Evolutionary conservation across 805 yeast species (phyloP).

Genomic region (Hanseniaspora thailandica): DNA sequence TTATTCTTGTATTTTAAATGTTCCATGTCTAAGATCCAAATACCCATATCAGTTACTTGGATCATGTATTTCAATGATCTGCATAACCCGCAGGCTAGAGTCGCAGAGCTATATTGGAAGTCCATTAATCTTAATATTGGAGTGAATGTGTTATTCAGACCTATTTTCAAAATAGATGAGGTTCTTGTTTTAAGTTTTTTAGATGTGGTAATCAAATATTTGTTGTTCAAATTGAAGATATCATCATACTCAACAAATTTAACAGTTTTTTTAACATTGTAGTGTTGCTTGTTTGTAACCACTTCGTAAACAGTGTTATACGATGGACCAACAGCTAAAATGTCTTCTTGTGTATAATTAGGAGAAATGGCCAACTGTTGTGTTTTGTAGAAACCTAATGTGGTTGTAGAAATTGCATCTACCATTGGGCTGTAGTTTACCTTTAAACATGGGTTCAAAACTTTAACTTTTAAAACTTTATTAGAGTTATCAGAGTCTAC

Average conservation of each 20-base stretch:
- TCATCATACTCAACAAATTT: slow-evolving; percentile 61
- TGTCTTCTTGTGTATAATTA: slow-evolving; percentile 49
- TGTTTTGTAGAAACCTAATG: slow-evolving; percentile 39
- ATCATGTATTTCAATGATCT: slow-evolving; percentile 46
- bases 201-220: slow-evolving; percentile 58
- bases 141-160: slow-evolving; percentile 58
- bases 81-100: slow-evolving; percentile 56
- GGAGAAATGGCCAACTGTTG: slow-evolving; percentile 60
- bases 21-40: slow-evolving; percentile 46
- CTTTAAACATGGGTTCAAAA: slow-evolving; percentile 24
- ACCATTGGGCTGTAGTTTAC: slow-evolving; percentile 64
- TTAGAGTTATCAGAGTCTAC: slow-evolving; percentile 14
- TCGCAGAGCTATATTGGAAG: slow-evolving; percentile 46
- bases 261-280: slow-evolving; percentile 53
- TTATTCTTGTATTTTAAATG: slow-evolving; percentile 45
- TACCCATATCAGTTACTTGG: slow-evolving; percentile 59
- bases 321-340: slow-evolving; percentile 61
- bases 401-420: slow-evolving; percentile 52
- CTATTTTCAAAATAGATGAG: slow-evolving; percentile 36
- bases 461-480: slow-evolving; percentile 5
- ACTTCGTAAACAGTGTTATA: slow-evolving; percentile 47
- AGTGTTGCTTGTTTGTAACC: slow-evolving; percentile 52
- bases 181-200: neutral
- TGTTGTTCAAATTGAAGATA: slow-evolving; percentile 60
- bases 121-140: slow-evolving; percentile 48